Percentiles rank a stretch among this genome's conserved stretches.
phyloP scores from a whole-genome alignment of 805 yeast species.

The Metschnikowia kunwiensis region DNA sequence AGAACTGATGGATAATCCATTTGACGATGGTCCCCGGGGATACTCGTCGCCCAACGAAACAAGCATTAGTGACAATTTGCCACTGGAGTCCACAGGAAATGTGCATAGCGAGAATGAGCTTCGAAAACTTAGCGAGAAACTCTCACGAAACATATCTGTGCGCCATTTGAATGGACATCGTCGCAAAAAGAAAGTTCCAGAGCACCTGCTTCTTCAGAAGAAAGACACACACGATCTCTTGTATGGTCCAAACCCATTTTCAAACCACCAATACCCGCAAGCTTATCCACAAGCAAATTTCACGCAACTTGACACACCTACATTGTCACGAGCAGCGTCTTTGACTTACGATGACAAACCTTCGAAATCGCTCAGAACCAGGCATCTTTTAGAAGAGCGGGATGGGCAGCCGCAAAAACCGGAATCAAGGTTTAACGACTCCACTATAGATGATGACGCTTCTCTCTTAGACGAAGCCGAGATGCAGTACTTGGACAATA shows the following conservation, averaged over 20 bases:
- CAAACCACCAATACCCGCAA: slow-evolving; percentile 18
- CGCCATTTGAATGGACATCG: slow-evolving; percentile 16
- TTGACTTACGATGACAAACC: slow-evolving; percentile 4
- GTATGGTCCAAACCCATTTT: slow-evolving; percentile 19
- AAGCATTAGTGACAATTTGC: not conserved
- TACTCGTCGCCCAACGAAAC: not conserved
- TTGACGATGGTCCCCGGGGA: not conserved
- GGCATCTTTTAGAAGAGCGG: slow-evolving; percentile 8
- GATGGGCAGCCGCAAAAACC: slow-evolving; percentile 1
- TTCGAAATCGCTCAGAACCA: slow-evolving; percentile 3
- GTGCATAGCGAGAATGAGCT: slow-evolving; percentile 24
- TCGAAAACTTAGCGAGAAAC: slow-evolving; percentile 34
- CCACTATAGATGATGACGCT: slow-evolving; percentile 1
- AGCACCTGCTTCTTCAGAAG: slow-evolving; percentile 15
- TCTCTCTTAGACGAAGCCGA: slow-evolving; percentile 17
- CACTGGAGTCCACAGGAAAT: slow-evolving; percentile 1
- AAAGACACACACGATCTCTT: slow-evolving; percentile 24
- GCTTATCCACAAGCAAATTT: too few species aligned
- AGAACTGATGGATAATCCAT: slow-evolving; percentile 17
- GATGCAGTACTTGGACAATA: slow-evolving; percentile 13
- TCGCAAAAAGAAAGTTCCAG: slow-evolving; percentile 1
- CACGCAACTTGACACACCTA: slow-evolving; percentile 3
- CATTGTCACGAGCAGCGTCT: slow-evolving; percentile 12
- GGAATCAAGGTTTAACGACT: not conserved
- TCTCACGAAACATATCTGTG: slow-evolving; percentile 34